phyloP scores from a whole-genome alignment of 257 asterid genomes.

The Scutellaria galericulata region DNA sequence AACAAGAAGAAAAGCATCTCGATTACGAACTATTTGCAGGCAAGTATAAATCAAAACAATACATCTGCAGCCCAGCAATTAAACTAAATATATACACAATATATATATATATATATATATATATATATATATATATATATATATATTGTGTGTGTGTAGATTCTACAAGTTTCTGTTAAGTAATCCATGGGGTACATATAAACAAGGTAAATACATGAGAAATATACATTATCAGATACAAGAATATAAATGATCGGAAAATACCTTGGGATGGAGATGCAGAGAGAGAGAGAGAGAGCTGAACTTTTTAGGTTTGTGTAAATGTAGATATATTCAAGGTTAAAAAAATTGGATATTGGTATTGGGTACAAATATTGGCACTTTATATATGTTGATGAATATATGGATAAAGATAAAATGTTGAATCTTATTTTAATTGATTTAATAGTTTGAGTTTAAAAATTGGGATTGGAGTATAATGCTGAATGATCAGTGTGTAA shows the following conservation, averaged over 20 bases:
- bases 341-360: no score
- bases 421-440: no score
- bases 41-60: conserved; percentile 15
- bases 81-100: not conserved
- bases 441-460: no score
- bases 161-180: conserved; percentile 13
- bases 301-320: no score
- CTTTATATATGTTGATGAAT: no score
- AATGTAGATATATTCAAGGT: no score
- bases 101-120: not conserved
- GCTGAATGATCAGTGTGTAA: no score
- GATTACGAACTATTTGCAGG: not conserved
- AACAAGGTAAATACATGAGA: not conserved
- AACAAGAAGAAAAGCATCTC: not conserved
- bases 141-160: not conserved
- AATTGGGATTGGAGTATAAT: no score
- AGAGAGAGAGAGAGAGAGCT: not conserved
- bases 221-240: conserved; percentile 13
- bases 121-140: no score
- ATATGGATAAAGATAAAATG: no score
- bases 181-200: conserved; percentile 21
- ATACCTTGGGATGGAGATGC: conserved; percentile 27
- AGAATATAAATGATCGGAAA: conserved; percentile 15
- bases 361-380: no score
- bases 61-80: not conserved